A percentile compares a stretch with the other conserved stretches of the same genome.
These are phyloP conservation scores for Sphagnum tenellum DNA, from an alignment of 225 moss, liverwort and hornwort genomes.

Conservation along the genomic window DNA sequence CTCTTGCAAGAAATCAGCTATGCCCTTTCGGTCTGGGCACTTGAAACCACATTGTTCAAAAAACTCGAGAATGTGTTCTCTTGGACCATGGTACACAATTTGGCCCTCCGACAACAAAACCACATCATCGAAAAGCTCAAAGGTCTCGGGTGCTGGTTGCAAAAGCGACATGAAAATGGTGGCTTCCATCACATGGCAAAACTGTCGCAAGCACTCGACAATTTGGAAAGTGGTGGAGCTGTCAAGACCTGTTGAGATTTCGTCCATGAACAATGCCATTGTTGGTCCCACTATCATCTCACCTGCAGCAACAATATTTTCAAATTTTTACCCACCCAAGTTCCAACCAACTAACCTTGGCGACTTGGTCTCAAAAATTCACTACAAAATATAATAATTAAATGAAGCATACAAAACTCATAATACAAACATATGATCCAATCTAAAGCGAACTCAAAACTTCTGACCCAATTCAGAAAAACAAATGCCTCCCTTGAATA, in stretches of 20 bases:
- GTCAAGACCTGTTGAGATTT: conserved; percentile 84
- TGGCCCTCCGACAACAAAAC: conserved; percentile 74
- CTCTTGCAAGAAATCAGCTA: conserved; percentile 88
- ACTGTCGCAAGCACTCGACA: conserved; percentile 60
- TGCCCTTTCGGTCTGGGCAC: conserved; percentile 83
- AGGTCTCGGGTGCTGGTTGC: conserved; percentile 88
- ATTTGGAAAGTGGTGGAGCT: conserved; percentile 90
- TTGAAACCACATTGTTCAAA: conserved; percentile 69
- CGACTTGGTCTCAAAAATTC: no score
- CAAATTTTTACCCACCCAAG: no score
- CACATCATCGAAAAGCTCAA: conserved; percentile 78
- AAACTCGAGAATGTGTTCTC: conserved; percentile 53
- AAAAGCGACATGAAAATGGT: conserved; percentile 71
- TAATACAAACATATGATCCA: no score
- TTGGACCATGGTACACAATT: conserved; percentile 73
- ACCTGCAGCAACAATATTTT: conserved; percentile 22
- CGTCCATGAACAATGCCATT: conserved; percentile 86
- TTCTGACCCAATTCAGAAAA: no score
- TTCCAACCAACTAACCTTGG: no score
- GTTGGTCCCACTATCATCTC: conserved; percentile 95
- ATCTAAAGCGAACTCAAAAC: no score
- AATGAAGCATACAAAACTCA: no score
- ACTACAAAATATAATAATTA: no score
- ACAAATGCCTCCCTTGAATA: no score
- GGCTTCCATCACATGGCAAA: conserved; percentile 64